Evolutionary conservation across 495 filamentous ascomycete genomes (phyloP).

Genomic region (Aspergillus nidulans): DNA sequence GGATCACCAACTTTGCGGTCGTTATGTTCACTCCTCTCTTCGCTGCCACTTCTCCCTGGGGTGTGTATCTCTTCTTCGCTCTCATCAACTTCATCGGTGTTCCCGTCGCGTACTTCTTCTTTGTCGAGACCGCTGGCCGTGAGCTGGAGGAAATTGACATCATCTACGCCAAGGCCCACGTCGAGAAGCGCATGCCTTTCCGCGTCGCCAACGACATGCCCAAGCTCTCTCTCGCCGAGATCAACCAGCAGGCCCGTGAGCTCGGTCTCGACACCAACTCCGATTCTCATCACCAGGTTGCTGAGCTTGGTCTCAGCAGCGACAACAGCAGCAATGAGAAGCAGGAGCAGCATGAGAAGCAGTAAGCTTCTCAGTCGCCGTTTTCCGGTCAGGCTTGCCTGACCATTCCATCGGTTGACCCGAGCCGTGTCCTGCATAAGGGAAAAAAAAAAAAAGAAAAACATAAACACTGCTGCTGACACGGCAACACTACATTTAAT

Average conservation of each 20-base stretch:
- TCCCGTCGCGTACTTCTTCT: slow-evolving; percentile 63
- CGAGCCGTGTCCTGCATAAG: background rate
- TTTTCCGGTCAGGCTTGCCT: background rate
- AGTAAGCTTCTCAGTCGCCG: background rate
- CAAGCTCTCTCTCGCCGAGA: slow-evolving; percentile 35
- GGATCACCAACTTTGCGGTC: slow-evolving; percentile 45
- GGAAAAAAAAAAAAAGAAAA: too few relatives aligned
- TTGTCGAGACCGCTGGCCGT: slow-evolving; percentile 63
- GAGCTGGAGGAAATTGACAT: slow-evolving; percentile 72
- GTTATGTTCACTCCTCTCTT: slow-evolving; percentile 46
- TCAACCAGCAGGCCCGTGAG: slow-evolving; percentile 27
- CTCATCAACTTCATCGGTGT: slow-evolving; percentile 63
- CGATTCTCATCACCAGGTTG: slow-evolving; percentile 16
- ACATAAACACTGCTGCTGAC: background rate
- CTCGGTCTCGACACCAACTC: slow-evolving; percentile 26
- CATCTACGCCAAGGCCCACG: slow-evolving; percentile 41
- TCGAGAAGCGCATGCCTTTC: slow-evolving; percentile 34
- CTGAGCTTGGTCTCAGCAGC: slow-evolving; percentile 20
- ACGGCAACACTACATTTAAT: background rate
- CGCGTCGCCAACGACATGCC: slow-evolving; percentile 30
- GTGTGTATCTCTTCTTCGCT: slow-evolving; percentile 60
- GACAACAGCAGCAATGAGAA: slow-evolving; percentile 21
- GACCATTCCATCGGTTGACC: background rate
- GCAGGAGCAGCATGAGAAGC: slow-evolving; percentile 16
- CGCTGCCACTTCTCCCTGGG: slow-evolving; percentile 26